Percentiles rank a stretch among this genome's conserved stretches.
Evolutionary conservation across 306 rosid species (phyloP).

Genomic region (Castanea mollissima): DNA sequence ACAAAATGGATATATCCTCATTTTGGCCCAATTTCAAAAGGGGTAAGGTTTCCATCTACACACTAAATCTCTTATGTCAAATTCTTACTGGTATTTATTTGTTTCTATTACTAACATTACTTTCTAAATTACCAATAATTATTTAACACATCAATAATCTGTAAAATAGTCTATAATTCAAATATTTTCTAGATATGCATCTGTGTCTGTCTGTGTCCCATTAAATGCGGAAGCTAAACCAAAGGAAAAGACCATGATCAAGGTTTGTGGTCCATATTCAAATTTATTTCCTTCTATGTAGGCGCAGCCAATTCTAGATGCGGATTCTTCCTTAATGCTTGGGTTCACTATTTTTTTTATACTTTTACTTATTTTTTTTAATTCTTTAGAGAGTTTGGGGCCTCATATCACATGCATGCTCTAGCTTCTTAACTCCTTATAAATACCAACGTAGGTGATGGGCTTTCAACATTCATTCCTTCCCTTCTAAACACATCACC

Average conservation of each 20-base stretch:
- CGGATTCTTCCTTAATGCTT: slow-evolving; percentile 15
- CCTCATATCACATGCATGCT: background rate
- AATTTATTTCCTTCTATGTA: background rate
- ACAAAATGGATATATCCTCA: too few species aligned
- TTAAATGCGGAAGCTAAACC: background rate
- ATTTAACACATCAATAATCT: too few species aligned
- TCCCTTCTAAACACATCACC: background rate
- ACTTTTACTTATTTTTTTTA: too few species aligned
- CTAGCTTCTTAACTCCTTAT: background rate
- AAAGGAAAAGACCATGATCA: background rate
- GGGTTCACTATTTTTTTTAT: background rate
- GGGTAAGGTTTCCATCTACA: too few species aligned
- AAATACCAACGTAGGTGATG: slow-evolving; percentile 10
- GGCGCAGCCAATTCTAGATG: slow-evolving; percentile 3
- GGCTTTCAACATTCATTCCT: background rate
- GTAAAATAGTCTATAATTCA: too few species aligned
- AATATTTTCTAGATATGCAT: too few species aligned
- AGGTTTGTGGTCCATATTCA: background rate
- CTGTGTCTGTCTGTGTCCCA: too few species aligned
- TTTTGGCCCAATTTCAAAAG: too few species aligned
- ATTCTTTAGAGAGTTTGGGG: background rate
- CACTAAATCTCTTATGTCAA: too few species aligned
- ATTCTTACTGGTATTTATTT: too few species aligned
- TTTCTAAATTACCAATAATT: too few species aligned
- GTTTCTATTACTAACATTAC: too few species aligned